Percentiles rank a stretch among this genome's conserved stretches.
Conservation (phyloP, 345 rosid genomes). For the Dipteronia sinensis region DNA sequence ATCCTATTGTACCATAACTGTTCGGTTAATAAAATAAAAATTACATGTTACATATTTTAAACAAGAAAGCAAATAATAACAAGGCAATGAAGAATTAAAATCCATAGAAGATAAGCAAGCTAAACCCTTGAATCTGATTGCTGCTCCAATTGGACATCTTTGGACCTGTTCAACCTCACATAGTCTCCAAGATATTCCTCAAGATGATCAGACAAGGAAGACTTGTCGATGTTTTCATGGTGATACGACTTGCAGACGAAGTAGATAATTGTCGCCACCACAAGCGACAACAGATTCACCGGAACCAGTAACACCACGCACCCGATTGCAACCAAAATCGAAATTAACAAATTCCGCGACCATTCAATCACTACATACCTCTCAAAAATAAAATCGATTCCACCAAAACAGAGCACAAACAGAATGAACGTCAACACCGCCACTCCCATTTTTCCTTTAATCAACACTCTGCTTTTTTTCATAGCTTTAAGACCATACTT, state of each 20-base stretch:
- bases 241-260: slow-evolving; percentile 61
- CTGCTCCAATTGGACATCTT: slow-evolving; percentile 32
- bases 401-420: slow-evolving; percentile 13
- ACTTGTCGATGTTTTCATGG: slow-evolving; percentile 45
- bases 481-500: slow-evolving; percentile 45
- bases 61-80: no score
- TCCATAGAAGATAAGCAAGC: background rate
- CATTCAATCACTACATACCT: slow-evolving; percentile 9
- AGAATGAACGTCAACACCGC: slow-evolving; percentile 25
- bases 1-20: no score
- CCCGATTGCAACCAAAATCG: slow-evolving; percentile 24
- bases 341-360: background rate
- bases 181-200: slow-evolving; percentile 43
- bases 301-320: slow-evolving; percentile 34
- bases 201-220: slow-evolving; percentile 38
- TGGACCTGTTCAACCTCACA: slow-evolving; percentile 30
- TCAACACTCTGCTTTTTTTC: slow-evolving; percentile 37
- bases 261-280: slow-evolving; percentile 47
- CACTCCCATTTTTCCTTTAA: slow-evolving; percentile 44
- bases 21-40: no score
- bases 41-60: no score
- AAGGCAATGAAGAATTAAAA: no score
- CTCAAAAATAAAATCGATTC: slow-evolving; percentile 19
- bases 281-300: slow-evolving; percentile 39
- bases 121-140: slow-evolving; percentile 10